A percentile compares a stretch with the other conserved stretches of the same genome.
These are phyloP conservation scores for Cucumis melo DNA, from an alignment of 306 rosid genomes.

Conservation along the genomic window DNA sequence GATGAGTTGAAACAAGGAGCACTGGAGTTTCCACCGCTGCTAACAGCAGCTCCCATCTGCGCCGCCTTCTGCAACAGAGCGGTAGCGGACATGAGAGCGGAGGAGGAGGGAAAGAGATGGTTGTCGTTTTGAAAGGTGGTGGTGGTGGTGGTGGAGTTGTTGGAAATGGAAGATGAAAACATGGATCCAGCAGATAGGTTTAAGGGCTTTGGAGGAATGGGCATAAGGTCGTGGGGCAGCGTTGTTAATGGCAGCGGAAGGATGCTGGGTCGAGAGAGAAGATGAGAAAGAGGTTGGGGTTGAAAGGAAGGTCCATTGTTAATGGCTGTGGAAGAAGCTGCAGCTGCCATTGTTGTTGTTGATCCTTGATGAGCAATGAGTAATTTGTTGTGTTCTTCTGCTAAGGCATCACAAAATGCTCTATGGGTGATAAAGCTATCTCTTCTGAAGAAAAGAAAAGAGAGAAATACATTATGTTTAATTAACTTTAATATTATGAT, in stretches of 20 bases:
- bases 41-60: slow-evolving; percentile 65
- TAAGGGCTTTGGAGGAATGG: not conserved
- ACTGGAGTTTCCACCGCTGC: not conserved
- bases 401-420: slow-evolving; percentile 80
- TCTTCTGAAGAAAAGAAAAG: slow-evolving; percentile 35
- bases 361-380: slow-evolving; percentile 5
- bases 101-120: not conserved
- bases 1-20: not conserved
- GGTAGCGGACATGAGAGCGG: slow-evolving; percentile 53
- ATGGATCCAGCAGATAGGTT: slow-evolving; percentile 2
- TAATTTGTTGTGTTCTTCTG: slow-evolving; percentile 57
- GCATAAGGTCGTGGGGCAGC: slow-evolving; percentile 2
- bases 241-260: not conserved
- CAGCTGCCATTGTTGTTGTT: not conserved
- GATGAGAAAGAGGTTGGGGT: not conserved
- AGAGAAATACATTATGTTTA: too few species aligned
- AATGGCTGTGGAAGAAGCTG: not conserved
- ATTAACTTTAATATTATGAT: too few species aligned
- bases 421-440: slow-evolving; percentile 89
- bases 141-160: slow-evolving; percentile 4
- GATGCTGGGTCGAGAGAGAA: not conserved
- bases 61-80: slow-evolving; percentile 76
- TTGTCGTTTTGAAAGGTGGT: not conserved
- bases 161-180: slow-evolving; percentile 23
- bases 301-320: not conserved